Conservation (phyloP, 1,284 basidiomycete genomes). For the Fomitopsis pinicola region DNA sequence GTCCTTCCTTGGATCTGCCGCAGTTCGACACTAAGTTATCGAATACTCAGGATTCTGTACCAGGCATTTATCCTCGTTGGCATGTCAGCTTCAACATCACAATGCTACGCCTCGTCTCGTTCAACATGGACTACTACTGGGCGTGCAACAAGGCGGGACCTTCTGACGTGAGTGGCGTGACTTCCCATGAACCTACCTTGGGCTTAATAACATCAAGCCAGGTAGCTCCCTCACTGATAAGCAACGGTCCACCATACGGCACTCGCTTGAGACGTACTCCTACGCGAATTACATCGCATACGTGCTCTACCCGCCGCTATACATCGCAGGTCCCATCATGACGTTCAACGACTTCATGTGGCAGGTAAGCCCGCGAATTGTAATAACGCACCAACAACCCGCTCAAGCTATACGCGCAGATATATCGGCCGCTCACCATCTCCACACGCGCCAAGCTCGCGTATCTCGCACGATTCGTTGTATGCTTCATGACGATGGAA, state of each 20-base stretch:
- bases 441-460: conserved; percentile 30
- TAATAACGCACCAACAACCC: too few relatives aligned
- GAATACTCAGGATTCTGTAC: conserved; percentile 55
- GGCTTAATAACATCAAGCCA: conserved; percentile 23
- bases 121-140: conserved; percentile 93
- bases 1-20: conserved; percentile 16
- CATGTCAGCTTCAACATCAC: conserved; percentile 96
- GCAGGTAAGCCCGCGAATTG: conserved; percentile 53
- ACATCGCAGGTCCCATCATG: conserved; percentile 95
- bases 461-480: conserved; percentile 74
- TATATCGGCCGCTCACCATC: conserved; percentile 47
- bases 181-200: background rate
- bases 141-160: conserved; percentile 40
- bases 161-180: conserved; percentile 37
- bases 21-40: background rate
- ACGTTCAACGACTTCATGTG: conserved; percentile 94
- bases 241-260: conserved; percentile 47
- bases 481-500: conserved; percentile 85
- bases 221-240: conserved; percentile 44
- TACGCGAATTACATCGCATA: conserved; percentile 70
- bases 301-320: conserved; percentile 86
- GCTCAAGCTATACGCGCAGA: conserved; percentile 30
- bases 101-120: conserved; percentile 92
- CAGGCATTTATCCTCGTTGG: conserved; percentile 84
- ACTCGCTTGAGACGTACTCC: conserved; percentile 47